These are phyloP conservation scores for Tricholomella constricta DNA, from an alignment of 768 basidiomycete genomes.

Conservation along the genomic window DNA sequence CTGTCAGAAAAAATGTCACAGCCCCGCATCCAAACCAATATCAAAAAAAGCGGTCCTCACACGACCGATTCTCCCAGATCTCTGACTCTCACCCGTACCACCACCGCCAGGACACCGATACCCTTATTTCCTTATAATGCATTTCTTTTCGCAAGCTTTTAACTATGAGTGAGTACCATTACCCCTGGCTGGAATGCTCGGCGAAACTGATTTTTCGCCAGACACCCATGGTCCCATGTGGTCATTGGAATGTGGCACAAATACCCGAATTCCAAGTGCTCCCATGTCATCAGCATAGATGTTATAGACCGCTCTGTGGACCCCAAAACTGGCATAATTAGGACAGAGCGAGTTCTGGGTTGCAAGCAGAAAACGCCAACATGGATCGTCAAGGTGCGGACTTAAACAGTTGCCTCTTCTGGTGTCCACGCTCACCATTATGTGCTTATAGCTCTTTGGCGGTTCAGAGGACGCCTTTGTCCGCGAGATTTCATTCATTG, in stretches of 20 bases:
- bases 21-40: neutral
- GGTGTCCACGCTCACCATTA: constrained; percentile 4
- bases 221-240: constrained; percentile 90
- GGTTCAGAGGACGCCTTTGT: constrained; percentile 95
- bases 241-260: constrained; percentile 94
- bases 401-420: neutral
- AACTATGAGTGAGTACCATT: constrained; percentile 70
- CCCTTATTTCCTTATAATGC: constrained; percentile 51
- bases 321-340: constrained; percentile 81
- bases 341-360: constrained; percentile 87
- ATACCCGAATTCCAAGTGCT: constrained; percentile 92
- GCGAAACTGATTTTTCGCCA: constrained; percentile 33
- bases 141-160: constrained; percentile 85
- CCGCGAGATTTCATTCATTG: constrained; percentile 91
- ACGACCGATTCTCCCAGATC: constrained; percentile 8
- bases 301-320: constrained; percentile 85
- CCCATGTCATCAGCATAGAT: constrained; percentile 86
- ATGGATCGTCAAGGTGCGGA: constrained; percentile 90
- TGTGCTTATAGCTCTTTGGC: constrained; percentile 70
- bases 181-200: constrained; percentile 4
- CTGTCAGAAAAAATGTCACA: constrained; percentile 9
- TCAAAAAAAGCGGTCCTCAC: neutral
- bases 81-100: constrained; percentile 29
- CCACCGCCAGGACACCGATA: constrained; percentile 24
- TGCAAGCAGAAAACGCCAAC: constrained; percentile 89